These are phyloP conservation scores for Backusella macrospora DNA, from an alignment of 192 early-diverging fungal genomes.

Conservation along the genomic window DNA sequence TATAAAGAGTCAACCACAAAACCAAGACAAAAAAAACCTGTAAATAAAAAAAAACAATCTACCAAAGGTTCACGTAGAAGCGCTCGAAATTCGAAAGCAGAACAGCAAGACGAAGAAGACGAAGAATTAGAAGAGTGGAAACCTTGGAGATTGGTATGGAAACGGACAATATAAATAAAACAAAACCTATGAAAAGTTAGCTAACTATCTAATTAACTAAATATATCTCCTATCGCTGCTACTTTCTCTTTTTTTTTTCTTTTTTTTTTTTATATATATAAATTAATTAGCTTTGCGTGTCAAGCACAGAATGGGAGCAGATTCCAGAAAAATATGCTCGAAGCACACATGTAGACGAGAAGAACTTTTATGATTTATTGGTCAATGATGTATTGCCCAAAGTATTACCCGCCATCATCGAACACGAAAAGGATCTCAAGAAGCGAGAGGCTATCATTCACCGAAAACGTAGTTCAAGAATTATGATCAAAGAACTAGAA, in stretches of 20 bases:
- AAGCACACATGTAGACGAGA: slow-evolving; percentile 57
- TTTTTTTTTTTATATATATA: neutral
- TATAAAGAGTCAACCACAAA: slow-evolving; percentile 54
- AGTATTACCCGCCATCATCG: slow-evolving; percentile 58
- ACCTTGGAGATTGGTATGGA: slow-evolving; percentile 39
- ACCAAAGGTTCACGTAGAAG: slow-evolving; percentile 34
- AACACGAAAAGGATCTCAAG: slow-evolving; percentile 58
- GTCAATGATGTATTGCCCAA: slow-evolving; percentile 60
- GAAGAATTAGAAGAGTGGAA: slow-evolving; percentile 54
- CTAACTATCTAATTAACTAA: too few relatives aligned
- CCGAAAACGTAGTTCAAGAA: slow-evolving; percentile 65
- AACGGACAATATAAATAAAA: neutral
- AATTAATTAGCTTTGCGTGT: slow-evolving; percentile 50
- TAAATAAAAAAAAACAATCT: slow-evolving; percentile 34
- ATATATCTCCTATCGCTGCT: neutral
- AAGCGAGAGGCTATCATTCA: slow-evolving; percentile 57
- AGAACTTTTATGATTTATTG: slow-evolving; percentile 56
- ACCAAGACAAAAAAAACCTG: slow-evolving; percentile 11
- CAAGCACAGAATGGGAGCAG: slow-evolving; percentile 61
- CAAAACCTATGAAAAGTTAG: neutral
- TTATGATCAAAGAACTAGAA: slow-evolving; percentile 62
- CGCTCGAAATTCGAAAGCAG: slow-evolving; percentile 24
- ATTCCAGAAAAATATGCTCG: slow-evolving; percentile 65
- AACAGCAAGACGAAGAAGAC: slow-evolving; percentile 36
- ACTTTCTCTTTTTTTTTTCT: neutral